These are phyloP conservation scores for Gossypium australe DNA, from an alignment of 345 rosid genomes.

Conservation along the genomic window DNA sequence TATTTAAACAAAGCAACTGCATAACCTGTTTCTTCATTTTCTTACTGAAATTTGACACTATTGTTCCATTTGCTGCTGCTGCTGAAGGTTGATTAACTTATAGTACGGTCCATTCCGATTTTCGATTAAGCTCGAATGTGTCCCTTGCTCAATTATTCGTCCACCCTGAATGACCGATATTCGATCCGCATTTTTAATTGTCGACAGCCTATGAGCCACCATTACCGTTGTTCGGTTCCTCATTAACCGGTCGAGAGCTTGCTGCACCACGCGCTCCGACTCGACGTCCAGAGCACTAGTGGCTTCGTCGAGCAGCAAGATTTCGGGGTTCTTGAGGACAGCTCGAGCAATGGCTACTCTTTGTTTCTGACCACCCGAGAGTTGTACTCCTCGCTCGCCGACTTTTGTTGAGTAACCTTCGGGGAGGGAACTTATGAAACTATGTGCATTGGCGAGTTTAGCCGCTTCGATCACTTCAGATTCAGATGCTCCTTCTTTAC, in stretches of 20 bases:
- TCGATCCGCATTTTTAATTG: conserved; percentile 73
- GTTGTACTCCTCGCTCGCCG: conserved; percentile 85
- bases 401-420: conserved; percentile 83
- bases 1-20: too few relatives aligned
- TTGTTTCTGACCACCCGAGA: conserved; percentile 92
- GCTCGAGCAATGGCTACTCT: conserved; percentile 95
- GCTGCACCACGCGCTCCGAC: conserved; percentile 82
- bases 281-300: conserved; percentile 86
- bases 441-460: conserved; percentile 77
- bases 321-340: conserved; percentile 84
- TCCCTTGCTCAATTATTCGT: conserved; percentile 79
- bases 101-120: conserved; percentile 69
- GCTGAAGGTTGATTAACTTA: conserved; percentile 80
- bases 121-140: conserved; percentile 57
- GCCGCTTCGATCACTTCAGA: conserved; percentile 83
- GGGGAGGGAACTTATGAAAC: conserved; percentile 75
- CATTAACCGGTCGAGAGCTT: conserved; percentile 86
- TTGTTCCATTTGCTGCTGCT: conserved; percentile 30
- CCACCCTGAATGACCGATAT: conserved; percentile 82
- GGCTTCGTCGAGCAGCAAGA: conserved; percentile 83
- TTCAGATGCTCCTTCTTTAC: conserved; percentile 74
- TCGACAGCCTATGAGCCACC: conserved; percentile 90
- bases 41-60: neutral
- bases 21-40: neutral
- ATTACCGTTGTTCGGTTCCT: conserved; percentile 67